Conservation (phyloP, 805 yeast genomes). For the Groenewaldozyma tartarivorans region DNA sequence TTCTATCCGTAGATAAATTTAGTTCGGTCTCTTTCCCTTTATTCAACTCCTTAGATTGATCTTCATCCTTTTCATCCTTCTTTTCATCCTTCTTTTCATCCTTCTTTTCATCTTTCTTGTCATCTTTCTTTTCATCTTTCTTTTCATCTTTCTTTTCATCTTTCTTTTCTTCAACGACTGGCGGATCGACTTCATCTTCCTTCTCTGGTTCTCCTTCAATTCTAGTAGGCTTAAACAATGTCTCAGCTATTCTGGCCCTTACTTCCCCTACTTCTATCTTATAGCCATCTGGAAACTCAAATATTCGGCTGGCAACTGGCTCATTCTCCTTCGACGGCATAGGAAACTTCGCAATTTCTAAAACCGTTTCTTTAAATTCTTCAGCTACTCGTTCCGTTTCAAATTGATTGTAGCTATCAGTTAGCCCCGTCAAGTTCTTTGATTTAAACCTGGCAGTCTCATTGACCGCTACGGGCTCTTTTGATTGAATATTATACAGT, state of each 20-base stretch:
- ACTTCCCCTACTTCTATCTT: conserved; percentile 34
- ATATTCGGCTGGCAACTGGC: conserved; percentile 32
- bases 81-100: conserved; percentile 6
- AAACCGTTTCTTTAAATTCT: conserved; percentile 34
- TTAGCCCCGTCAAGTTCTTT: conserved; percentile 25
- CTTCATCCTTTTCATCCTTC: conserved; percentile 1
- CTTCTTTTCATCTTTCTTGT: conserved; percentile 19
- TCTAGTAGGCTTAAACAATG: conserved; percentile 48
- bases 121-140: conserved; percentile 12
- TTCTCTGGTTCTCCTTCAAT: conserved; percentile 58
- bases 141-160: conserved; percentile 7
- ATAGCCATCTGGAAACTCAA: conserved; percentile 39
- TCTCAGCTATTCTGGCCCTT: conserved; percentile 22
- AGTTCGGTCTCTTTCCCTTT: conserved; percentile 9
- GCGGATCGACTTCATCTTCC: conserved; percentile 19
- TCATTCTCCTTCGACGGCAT: not conserved
- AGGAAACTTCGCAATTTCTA: not conserved
- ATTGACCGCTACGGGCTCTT: conserved; percentile 26
- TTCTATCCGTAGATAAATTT: conserved; percentile 13
- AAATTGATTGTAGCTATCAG: conserved; percentile 26
- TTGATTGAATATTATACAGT: conserved; percentile 42
- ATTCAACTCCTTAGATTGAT: conserved; percentile 4
- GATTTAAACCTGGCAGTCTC: conserved; percentile 28
- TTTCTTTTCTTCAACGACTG: conserved; percentile 8
- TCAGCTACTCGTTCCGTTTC: conserved; percentile 42